Conservation (phyloP, 2,329 filamentous ascomycete species). For the Sporothrix phasma region DNA sequence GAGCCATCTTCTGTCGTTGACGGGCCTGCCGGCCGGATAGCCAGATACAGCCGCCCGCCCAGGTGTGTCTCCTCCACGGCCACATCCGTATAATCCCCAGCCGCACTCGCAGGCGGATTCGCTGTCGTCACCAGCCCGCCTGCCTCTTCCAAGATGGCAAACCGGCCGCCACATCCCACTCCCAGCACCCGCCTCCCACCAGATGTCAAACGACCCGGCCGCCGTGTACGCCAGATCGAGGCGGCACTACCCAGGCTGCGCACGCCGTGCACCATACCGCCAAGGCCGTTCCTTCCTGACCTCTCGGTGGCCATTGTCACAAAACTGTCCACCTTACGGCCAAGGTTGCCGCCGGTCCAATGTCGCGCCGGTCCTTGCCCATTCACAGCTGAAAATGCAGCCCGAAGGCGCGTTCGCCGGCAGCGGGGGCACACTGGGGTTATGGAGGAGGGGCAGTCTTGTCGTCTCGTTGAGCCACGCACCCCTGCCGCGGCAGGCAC, state of each 20-base stretch:
- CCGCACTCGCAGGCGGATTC: slow-evolving; percentile 47
- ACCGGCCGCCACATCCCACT: slow-evolving; percentile 75
- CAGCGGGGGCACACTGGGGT: slow-evolving; percentile 49
- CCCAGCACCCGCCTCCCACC: slow-evolving; percentile 78
- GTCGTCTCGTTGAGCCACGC: slow-evolving; percentile 60
- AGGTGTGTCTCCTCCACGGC: slow-evolving; percentile 50
- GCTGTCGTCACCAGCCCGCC: slow-evolving; percentile 65
- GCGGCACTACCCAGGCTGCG: slow-evolving; percentile 64
- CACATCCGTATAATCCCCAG: slow-evolving; percentile 39
- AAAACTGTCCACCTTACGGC: slow-evolving; percentile 64
- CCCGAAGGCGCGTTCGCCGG: slow-evolving; percentile 54
- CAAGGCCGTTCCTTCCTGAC: slow-evolving; percentile 51
- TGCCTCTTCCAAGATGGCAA: slow-evolving; percentile 62
- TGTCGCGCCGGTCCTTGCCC: slow-evolving; percentile 66
- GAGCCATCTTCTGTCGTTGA: slow-evolving; percentile 28
- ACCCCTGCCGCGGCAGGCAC: slow-evolving; percentile 53
- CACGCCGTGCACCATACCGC: slow-evolving; percentile 71
- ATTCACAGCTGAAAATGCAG: slow-evolving; percentile 67
- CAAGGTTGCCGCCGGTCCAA: slow-evolving; percentile 52
- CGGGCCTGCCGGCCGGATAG: slow-evolving; percentile 58
- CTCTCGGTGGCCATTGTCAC: slow-evolving; percentile 63
- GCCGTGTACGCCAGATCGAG: slow-evolving; percentile 65
- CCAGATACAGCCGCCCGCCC: slow-evolving; percentile 61
- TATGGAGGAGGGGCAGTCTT: slow-evolving; percentile 51
- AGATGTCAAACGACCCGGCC: slow-evolving; percentile 67